A percentile compares a stretch with the other conserved stretches of the same genome.
Conservation (phyloP, 176 grass and related monocot species). For the Triticum aestivum region DNA sequence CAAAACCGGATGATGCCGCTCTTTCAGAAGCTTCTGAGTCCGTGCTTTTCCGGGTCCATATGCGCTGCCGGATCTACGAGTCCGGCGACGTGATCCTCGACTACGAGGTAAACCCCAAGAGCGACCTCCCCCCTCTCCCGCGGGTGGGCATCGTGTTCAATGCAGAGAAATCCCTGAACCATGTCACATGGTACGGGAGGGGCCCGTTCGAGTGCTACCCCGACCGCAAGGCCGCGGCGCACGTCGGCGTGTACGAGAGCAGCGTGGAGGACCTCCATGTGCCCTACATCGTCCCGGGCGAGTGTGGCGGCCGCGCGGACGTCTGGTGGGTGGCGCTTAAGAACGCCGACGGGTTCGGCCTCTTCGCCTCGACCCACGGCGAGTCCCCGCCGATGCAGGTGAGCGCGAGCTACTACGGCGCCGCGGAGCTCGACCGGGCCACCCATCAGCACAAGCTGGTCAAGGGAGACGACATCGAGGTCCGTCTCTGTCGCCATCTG, state of each 20-base stretch:
- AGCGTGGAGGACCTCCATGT: constrained; percentile 68
- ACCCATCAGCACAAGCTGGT: constrained; percentile 66
- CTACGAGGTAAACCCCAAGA: constrained; percentile 67
- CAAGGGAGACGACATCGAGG: constrained; percentile 72
- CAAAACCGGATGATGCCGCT: constrained; percentile 23
- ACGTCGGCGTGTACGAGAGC: constrained; percentile 68
- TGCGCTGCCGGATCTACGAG: constrained; percentile 53
- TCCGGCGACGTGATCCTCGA: constrained; percentile 67
- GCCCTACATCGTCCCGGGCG: constrained; percentile 75
- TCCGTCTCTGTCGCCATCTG: too few species aligned
- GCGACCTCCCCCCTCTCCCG: constrained; percentile 75
- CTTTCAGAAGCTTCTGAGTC: constrained; percentile 30
- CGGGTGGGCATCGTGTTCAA: constrained; percentile 73
- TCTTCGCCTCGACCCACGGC: constrained; percentile 58
- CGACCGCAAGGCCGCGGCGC: constrained; percentile 73
- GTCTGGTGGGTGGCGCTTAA: constrained; percentile 73
- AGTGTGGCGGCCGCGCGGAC: constrained; percentile 60
- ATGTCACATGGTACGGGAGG: constrained; percentile 61
- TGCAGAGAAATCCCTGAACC: constrained; percentile 52
- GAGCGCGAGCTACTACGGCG: constrained; percentile 76
- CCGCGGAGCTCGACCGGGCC: constrained; percentile 63
- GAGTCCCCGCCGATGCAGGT: constrained; percentile 77
- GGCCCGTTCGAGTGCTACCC: constrained; percentile 95
- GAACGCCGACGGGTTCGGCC: constrained; percentile 46
- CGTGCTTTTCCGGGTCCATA: constrained; percentile 40